Evolutionary conservation across 129 eudicot genomes (phyloP), one percentile per base, ranked within the genome.

Genomic region (Dittrichia graveolens): DNA sequence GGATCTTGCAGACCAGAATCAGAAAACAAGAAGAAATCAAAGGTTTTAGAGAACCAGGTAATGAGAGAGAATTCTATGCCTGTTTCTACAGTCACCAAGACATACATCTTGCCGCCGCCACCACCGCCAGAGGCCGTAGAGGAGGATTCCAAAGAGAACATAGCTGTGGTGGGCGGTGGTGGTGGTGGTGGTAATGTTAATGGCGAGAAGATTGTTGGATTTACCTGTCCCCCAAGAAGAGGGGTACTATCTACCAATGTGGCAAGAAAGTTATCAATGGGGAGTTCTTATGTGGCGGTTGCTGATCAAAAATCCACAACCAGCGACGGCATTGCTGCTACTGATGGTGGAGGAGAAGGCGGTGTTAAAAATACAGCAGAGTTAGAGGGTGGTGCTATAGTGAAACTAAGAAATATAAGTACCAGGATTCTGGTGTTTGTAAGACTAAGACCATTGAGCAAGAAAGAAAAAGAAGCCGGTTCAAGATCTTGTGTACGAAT

Each of bases 391-490:
- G 76, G 76, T 39, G 69, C 57, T 39, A 65, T 72, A 3, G 52
- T 68, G 78, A 86, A 69, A 68, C 3, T 46, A 61, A 77, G 77
- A 2, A 78, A 67, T 8, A 54, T 34, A 4, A 72, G 75, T 18
- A 82, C 82, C 58, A 71, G 91, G 82, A 91, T 88, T 77, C 82
- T 91, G 77, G 95, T 88, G 39, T 91, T 87, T 78, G 97, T 91
- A 74, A 78, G 97, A 69, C 56, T 91, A 34, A 85, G 97, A 74
- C 97, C 97, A 4, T 82, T 88, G 77, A 83, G 79, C 72, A 91
- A 82, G 85, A 91, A 85, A 75, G 97, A 91, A 77, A 91, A 67
- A 14, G 97, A 91, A 18, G 85, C 75, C 14, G 92, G 92, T 54
- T 80, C 89, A 15, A 79, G 88, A 79, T 87, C 92, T 73, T 91